phyloP scores from a whole-genome alignment of 768 basidiomycete genomes.

The Leccinum disarticulatum region DNA sequence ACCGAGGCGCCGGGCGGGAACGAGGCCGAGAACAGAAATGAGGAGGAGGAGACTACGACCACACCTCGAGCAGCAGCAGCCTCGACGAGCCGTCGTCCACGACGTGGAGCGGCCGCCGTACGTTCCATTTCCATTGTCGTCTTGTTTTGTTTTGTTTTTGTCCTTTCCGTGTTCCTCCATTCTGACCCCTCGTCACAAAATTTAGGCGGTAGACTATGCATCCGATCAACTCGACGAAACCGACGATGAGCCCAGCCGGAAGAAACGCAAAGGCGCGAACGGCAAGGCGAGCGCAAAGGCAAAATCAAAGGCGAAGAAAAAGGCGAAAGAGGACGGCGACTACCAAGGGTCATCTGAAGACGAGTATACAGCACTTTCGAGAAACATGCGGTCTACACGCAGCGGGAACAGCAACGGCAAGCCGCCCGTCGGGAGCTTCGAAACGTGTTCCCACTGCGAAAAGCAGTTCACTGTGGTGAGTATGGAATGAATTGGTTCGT shows the following conservation, averaged over 20 bases:
- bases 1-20: conserved; percentile 19
- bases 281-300: conserved; percentile 37
- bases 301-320: conserved; percentile 41
- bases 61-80: background rate
- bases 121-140: background rate
- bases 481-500: conserved; percentile 11
- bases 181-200: background rate
- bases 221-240: conserved; percentile 77
- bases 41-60: background rate
- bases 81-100: conserved; percentile 18
- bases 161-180: background rate
- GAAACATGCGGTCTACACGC: conserved; percentile 40
- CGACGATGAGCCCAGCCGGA: conserved; percentile 43
- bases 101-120: conserved; percentile 14
- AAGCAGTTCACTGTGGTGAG: conserved; percentile 88
- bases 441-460: conserved; percentile 76
- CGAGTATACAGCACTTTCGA: conserved; percentile 65
- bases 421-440: conserved; percentile 76
- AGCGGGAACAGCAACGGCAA: conserved; percentile 39
- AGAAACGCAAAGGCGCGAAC: conserved; percentile 59
- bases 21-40: conserved; percentile 4
- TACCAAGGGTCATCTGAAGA: conserved; percentile 59
- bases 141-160: background rate
- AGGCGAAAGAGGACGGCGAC: conserved; percentile 45
- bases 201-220: conserved; percentile 46